Evolutionary conservation across 371 early-diverging fungal genomes (phyloP).

Genomic region (Chytridium lagenaria): DNA sequence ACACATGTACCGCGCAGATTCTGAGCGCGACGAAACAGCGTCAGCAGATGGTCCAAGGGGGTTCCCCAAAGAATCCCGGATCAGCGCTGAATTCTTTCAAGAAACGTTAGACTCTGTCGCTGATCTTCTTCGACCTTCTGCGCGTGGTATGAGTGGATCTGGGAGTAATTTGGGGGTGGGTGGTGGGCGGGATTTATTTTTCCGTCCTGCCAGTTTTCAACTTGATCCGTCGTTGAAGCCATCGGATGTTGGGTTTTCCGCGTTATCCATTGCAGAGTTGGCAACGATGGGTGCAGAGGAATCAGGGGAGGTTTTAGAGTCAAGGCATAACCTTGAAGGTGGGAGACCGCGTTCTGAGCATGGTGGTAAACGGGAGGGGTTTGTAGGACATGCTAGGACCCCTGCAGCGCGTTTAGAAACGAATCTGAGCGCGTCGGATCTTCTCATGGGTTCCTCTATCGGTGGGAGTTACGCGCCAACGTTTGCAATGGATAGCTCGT

Average conservation of each 20-base stretch:
- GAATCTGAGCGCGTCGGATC: not conserved
- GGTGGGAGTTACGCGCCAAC: not conserved
- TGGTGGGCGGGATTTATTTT: slow-evolving; percentile 6
- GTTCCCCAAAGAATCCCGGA: not conserved
- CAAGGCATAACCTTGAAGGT: not conserved
- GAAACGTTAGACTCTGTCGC: slow-evolving; percentile 18
- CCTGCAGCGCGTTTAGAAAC: not conserved
- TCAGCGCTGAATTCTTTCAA: slow-evolving; percentile 8
- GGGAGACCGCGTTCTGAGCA: not conserved
- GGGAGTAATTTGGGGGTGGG: not conserved
- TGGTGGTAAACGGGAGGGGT: not conserved
- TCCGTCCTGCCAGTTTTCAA: slow-evolving; percentile 19
- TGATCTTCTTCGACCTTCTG: slow-evolving; percentile 7
- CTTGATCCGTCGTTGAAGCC: slow-evolving; percentile 21
- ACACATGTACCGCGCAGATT: not conserved
- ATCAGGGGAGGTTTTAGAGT: too few species aligned
- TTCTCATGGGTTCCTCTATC: not conserved
- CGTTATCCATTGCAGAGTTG: slow-evolving; percentile 6
- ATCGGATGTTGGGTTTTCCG: not conserved
- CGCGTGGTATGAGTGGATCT: not conserved
- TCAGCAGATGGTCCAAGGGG: too few species aligned
- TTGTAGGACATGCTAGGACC: not conserved
- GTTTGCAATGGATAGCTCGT: not conserved
- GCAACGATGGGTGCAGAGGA: too few species aligned
- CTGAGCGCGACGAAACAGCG: too few species aligned